Conservation (phyloP, 768 basidiomycete species). For the Phallus indusiatus region DNA sequence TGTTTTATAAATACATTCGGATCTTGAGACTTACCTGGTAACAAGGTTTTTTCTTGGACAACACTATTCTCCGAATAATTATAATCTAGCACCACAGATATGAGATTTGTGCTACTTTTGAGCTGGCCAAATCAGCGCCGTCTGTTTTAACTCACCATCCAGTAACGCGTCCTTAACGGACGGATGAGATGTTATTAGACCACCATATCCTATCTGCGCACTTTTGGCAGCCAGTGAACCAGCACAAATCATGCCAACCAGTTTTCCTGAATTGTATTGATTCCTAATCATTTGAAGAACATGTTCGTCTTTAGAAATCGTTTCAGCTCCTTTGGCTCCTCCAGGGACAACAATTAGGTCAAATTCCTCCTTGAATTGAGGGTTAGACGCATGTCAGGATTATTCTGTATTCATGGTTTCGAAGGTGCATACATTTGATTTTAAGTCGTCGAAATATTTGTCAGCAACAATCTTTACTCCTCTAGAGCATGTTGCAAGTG, state of each 20-base stretch:
- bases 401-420: not conserved
- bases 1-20: not conserved
- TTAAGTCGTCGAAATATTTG: slow-evolving; percentile 14
- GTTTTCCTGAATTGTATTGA: slow-evolving; percentile 44
- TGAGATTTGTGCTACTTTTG: not conserved
- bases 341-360: slow-evolving; percentile 71
- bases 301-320: slow-evolving; percentile 45
- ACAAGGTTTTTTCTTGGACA: slow-evolving; percentile 65
- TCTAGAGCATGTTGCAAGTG: slow-evolving; percentile 55
- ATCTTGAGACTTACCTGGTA: slow-evolving; percentile 47
- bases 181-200: slow-evolving; percentile 63
- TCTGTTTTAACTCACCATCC: slow-evolving; percentile 28
- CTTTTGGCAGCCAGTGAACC: slow-evolving; percentile 29
- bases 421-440: slow-evolving; percentile 6
- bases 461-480: slow-evolving; percentile 70
- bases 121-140: too few species aligned
- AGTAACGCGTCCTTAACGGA: slow-evolving; percentile 54
- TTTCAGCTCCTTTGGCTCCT: slow-evolving; percentile 69
- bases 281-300: slow-evolving; percentile 56
- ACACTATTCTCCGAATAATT: slow-evolving; percentile 68
- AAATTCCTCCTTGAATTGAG: slow-evolving; percentile 24
- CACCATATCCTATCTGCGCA: not conserved
- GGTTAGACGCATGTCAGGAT: not conserved
- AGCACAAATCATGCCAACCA: slow-evolving; percentile 81
- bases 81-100: slow-evolving; percentile 37